Evolutionary conservation across 2,329 filamentous ascomycete species (phyloP), one percentile per base, ranked within the genome.

Genomic region (Nemania sp.): DNA sequence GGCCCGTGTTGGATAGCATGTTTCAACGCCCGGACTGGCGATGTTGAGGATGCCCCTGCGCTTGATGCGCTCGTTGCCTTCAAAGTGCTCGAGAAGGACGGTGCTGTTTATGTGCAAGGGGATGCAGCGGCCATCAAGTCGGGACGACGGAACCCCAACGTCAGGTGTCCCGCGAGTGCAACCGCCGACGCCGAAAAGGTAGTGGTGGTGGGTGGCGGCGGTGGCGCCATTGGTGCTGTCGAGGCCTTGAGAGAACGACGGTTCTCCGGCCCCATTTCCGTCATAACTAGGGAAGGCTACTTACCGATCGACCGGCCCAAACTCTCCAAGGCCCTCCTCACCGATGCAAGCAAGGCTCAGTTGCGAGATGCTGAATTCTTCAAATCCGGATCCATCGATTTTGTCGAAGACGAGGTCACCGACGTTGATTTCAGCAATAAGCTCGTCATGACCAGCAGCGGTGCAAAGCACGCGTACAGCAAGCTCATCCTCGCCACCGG

Each of bases 11-110:
- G 4, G 6, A 47, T 60, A 92, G 94, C 94, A 52, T 99, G 94
- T 78, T 99, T 97, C 76, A 94, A 91, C 59, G 84, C 90, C 59
- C 81, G 82, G 51, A 95, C 89, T 5, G 94, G 94, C 48, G 94
- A 99, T 65, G 89, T 97, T 54, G 94, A 99, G 74, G 91, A 97
- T 68, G 92, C 93, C 0, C 94, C 94, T 0, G 94, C 90, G 2
- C 82, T 96, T 22, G 91, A 97, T 66, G 81, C 89, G n/a, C 77
- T 99, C 22, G 82, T 89, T 40, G 86, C 87, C 45, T 99, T 95
- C 75, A 85, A 90, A 48, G 77, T 97, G 26, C 76, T 84, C 26
- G 86, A 96, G 70, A 91, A 88, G 67, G 84, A 94, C 64, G 91
- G 90, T 26, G 87, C 82, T 5, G 86, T 97, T 2, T 97, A 91